Conservation (phyloP, 2,329 filamentous ascomycete species). For the Neocucurbitaria cava region DNA sequence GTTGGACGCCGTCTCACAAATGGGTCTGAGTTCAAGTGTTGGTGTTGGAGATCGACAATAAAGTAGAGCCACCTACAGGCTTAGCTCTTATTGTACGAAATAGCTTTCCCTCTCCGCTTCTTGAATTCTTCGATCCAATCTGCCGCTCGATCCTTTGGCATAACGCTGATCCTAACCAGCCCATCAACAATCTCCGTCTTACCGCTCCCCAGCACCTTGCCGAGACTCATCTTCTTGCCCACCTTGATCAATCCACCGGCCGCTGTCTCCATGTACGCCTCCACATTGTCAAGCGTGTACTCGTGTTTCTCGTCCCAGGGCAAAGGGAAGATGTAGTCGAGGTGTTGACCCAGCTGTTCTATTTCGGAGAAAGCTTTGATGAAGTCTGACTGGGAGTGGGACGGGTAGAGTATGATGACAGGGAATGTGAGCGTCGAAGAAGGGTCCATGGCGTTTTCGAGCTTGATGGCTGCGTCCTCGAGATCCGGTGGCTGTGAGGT, state of each 20-base stretch:
- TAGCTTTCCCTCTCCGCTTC: constrained; percentile 60
- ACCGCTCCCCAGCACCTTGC: constrained; percentile 76
- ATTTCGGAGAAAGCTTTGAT: constrained; percentile 85
- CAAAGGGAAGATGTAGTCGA: constrained; percentile 84
- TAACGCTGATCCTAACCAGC: constrained; percentile 79
- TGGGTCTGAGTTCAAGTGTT: not conserved
- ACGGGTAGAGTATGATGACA: constrained; percentile 82
- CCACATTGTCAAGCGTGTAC: constrained; percentile 72
- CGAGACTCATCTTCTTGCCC: constrained; percentile 80
- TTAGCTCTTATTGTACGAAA: constrained; percentile 1
- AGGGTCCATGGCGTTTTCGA: constrained; percentile 77
- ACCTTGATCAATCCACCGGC: constrained; percentile 85
- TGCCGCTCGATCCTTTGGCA: constrained; percentile 73
- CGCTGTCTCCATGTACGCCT: constrained; percentile 88
- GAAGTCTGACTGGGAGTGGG: constrained; percentile 84
- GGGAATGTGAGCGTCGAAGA: constrained; percentile 77
- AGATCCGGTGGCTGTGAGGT: constrained; percentile 81
- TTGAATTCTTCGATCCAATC: constrained; percentile 89
- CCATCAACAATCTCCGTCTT: constrained; percentile 89
- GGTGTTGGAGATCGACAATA: too few relatives aligned
- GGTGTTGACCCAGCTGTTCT: constrained; percentile 76
- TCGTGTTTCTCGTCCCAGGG: constrained; percentile 79
- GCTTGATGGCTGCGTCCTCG: constrained; percentile 77
- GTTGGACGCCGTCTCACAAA: not conserved
- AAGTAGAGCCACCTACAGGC: too few relatives aligned